These are phyloP conservation scores for Ustilago bromivora DNA, from an alignment of 1,284 basidiomycete genomes.

Conservation along the genomic window DNA sequence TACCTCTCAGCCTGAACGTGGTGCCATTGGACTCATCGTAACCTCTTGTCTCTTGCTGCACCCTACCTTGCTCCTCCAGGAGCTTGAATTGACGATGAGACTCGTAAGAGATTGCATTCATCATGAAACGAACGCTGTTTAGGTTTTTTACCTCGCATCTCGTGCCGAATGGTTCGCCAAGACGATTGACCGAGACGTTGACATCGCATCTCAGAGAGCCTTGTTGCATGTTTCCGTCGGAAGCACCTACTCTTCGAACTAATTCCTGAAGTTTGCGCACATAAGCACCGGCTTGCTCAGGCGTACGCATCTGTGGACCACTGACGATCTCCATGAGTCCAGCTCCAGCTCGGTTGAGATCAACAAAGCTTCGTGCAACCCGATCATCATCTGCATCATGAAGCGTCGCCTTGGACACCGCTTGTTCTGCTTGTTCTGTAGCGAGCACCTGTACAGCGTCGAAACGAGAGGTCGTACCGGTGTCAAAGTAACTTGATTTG, in stretches of 20 bases:
- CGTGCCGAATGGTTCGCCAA: conserved; percentile 79
- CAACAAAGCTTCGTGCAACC: conserved; percentile 73
- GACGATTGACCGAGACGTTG: conserved; percentile 79
- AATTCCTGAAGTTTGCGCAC: conserved; percentile 85
- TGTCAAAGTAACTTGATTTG: conserved; percentile 78
- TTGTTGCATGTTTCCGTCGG: conserved; percentile 97
- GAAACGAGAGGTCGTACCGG: conserved; percentile 67
- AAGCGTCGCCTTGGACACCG: background rate
- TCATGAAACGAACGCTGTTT: conserved; percentile 88
- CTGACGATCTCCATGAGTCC: conserved; percentile 97
- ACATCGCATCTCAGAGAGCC: conserved; percentile 84
- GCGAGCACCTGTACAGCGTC: background rate
- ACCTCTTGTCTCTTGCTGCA: conserved; percentile 89
- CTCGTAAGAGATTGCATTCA: conserved; percentile 84
- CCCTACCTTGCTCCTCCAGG: conserved; percentile 72
- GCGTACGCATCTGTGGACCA: conserved; percentile 87
- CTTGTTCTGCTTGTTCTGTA: background rate
- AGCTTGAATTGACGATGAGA: conserved; percentile 79
- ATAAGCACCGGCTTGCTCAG: conserved; percentile 92
- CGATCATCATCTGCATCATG: conserved; percentile 72
- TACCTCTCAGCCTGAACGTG: conserved; percentile 85
- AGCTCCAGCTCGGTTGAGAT: conserved; percentile 89
- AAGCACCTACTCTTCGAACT: conserved; percentile 84
- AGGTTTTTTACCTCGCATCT: conserved; percentile 98
- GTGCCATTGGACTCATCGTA: conserved; percentile 85